Base-by-base conservation (phyloP, 1,284 basidiomycete species). In the Tausonia pullulans region DNA sequence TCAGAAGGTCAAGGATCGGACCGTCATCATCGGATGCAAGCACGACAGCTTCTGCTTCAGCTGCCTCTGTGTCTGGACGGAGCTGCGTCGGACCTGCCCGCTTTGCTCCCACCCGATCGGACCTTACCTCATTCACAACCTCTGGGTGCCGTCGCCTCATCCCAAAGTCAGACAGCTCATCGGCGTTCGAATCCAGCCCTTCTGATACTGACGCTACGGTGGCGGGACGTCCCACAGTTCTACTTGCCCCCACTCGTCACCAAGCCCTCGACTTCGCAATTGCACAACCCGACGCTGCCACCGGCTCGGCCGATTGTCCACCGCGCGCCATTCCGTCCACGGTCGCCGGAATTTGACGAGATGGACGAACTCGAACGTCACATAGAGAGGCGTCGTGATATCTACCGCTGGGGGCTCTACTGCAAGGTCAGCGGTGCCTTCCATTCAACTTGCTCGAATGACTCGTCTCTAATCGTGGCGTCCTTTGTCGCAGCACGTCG, bases 21-120 rank as follows among this genome's bases (percentile, higher is more conserved):
- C 90, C 0, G 81, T 91, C 54, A 79, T 91, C 27, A 87, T 88
- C 6, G 80, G 78, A 5, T 94, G 90, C 73, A 86, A 87, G 0
- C 90, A 94, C 77, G 74, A 78, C 56, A 85, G 87, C 71, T 93
- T 92, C 72, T 94, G 77, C 71, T 92, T 93, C 69, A 87, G 88
- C 66, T 94, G 90, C 73, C 81, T 93, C 14, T 78, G 87, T 55
- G 77, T 90, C 1, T 93, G 90, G 90, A 82, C 87, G 48, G 87
- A 89, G 84, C 73, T 76, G 79, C 66, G 63, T 16, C 56, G 67
- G 11, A 68, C 67, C 65, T 95, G 90, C 72, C 90, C 90, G 0
- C 78, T 95, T 0, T 95, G 90, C 74, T 82, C 86, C 0, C 83
- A 86, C 63, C 74, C 80, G 46, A 84, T 90, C 69, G 87, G 84